Conservation (phyloP, 495 filamentous ascomycete species). For the Lindgomyces ingoldianus region DNA sequence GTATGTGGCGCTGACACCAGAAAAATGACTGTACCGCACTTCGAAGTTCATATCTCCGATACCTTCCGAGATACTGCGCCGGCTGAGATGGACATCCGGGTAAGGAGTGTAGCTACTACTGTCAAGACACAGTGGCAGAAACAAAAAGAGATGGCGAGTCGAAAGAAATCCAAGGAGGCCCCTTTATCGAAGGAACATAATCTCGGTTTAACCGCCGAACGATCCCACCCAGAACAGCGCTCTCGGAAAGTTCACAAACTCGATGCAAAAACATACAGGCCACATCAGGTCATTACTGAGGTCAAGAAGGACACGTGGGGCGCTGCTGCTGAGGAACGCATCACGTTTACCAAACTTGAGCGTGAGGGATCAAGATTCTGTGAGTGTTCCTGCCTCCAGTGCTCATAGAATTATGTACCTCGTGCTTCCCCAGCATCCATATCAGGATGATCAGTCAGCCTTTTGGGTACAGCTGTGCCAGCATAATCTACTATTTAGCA, state of each 20-base stretch:
- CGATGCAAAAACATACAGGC: neutral
- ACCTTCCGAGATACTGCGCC: neutral
- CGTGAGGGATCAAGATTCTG: neutral
- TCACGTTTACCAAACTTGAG: neutral
- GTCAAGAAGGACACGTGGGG: constrained; percentile 9
- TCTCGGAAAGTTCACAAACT: constrained; percentile 5
- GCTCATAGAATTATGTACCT: neutral
- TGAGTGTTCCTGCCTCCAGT: neutral
- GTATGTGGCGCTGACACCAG: neutral
- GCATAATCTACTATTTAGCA: too few relatives aligned
- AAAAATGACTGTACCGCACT: constrained; percentile 4
- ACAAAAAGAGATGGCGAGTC: neutral
- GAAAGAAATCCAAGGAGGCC: neutral
- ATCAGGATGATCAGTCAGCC: too few relatives aligned
- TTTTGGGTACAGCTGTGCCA: too few relatives aligned
- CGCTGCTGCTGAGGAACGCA: constrained; percentile 6
- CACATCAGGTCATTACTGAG: constrained; percentile 12
- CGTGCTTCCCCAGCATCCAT: too few relatives aligned
- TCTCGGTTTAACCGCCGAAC: neutral
- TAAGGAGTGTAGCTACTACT: neutral
- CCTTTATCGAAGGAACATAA: neutral
- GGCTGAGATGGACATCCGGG: neutral
- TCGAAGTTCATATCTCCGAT: constrained; percentile 13
- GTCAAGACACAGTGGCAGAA: neutral
- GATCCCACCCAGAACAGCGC: neutral